Conservation (phyloP, 2,329 filamentous ascomycete species). For the Hypoxylon sp. region DNA sequence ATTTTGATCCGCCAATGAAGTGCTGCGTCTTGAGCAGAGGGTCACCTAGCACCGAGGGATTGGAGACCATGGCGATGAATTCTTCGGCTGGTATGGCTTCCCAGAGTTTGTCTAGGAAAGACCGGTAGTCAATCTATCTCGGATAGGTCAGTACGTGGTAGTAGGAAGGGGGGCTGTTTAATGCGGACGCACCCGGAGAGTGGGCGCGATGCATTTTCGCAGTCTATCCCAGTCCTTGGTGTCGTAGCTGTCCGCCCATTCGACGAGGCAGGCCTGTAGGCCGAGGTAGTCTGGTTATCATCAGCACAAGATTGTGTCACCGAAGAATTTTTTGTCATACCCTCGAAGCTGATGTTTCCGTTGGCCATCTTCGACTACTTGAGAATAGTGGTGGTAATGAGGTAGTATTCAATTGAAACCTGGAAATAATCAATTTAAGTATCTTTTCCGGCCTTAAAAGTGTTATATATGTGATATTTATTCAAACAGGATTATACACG, state of each 20-base stretch:
- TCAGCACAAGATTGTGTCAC: conserved; percentile 8
- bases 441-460: conserved; percentile 2
- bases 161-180: neutral
- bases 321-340: conserved; percentile 23
- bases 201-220: conserved; percentile 73
- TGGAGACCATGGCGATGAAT: conserved; percentile 73
- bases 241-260: conserved; percentile 77
- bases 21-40: conserved; percentile 75
- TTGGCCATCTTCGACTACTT: conserved; percentile 29
- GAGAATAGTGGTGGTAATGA: neutral
- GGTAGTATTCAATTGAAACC: neutral
- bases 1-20: conserved; percentile 72
- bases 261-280: conserved; percentile 57
- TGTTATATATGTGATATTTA: conserved; percentile 20
- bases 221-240: conserved; percentile 75
- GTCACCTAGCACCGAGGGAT: conserved; percentile 71
- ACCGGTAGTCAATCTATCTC: conserved; percentile 77
- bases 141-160: conserved; percentile 28
- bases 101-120: conserved; percentile 73
- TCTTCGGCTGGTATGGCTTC: conserved; percentile 73
- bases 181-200: conserved; percentile 60
- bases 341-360: conserved; percentile 51
- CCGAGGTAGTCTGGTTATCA: conserved; percentile 52
- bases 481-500: conserved; percentile 9
- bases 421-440: neutral